phyloP scores from a whole-genome alignment of 257 asterid species.

The Solanum chmielewskii region DNA sequence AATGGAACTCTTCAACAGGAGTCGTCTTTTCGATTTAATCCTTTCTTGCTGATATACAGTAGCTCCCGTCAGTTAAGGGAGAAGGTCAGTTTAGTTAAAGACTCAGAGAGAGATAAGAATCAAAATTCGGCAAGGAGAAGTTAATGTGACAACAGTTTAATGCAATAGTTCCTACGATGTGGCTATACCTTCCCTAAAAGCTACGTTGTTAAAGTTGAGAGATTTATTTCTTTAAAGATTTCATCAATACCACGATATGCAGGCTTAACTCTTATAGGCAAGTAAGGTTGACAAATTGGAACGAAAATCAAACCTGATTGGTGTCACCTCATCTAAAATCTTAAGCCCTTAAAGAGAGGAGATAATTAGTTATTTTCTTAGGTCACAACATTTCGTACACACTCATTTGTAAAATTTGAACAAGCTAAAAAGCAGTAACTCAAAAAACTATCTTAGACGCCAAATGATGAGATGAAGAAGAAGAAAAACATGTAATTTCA shows the following conservation, averaged over 20 bases:
- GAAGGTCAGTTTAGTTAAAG: background rate
- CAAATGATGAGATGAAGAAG: background rate
- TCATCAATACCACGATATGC: background rate
- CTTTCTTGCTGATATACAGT: background rate
- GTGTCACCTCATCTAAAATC: background rate
- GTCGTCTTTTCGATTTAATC: background rate
- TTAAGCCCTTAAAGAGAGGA: background rate
- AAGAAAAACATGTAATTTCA: background rate
- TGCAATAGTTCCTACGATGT: background rate
- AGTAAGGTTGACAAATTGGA: background rate
- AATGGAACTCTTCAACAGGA: background rate
- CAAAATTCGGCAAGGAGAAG: background rate
- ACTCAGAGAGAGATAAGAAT: background rate
- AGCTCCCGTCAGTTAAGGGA: background rate
- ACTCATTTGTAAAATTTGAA: background rate
- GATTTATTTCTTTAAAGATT: background rate
- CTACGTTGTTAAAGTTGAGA: background rate
- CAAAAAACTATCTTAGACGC: background rate
- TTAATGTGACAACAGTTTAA: background rate
- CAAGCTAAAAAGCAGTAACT: background rate
- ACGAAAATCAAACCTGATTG: background rate
- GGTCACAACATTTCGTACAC: background rate
- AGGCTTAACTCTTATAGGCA: background rate
- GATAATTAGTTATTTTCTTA: background rate
- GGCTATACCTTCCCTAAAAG: background rate